These are phyloP conservation scores for Pyrenochaeta sp. DNA, from an alignment of 2,329 filamentous ascomycete species.

Conservation along the genomic window DNA sequence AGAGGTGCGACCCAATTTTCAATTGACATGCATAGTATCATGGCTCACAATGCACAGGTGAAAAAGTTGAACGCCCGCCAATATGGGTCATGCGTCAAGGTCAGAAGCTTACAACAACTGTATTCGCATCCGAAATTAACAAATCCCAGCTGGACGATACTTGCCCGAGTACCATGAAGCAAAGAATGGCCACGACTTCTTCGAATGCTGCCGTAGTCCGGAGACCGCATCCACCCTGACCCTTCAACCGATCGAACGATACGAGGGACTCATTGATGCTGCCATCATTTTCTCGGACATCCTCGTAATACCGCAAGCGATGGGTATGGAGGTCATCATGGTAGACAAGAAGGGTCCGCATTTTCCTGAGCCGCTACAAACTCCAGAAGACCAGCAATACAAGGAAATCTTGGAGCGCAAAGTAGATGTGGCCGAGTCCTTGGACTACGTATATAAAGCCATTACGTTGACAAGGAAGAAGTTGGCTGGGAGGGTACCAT, in stretches of 20 bases:
- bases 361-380: slow-evolving; percentile 84
- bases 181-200: slow-evolving; percentile 91
- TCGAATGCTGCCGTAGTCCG: slow-evolving; percentile 93
- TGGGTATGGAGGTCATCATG: slow-evolving; percentile 99
- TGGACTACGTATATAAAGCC: slow-evolving; percentile 95
- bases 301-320: slow-evolving; percentile 93
- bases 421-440: slow-evolving; percentile 83
- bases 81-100: slow-evolving; percentile 99
- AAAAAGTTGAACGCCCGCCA: slow-evolving; percentile 89
- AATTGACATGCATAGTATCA: not conserved
- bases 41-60: slow-evolving; percentile 63
- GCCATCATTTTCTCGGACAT: slow-evolving; percentile 99
- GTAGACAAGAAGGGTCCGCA: slow-evolving; percentile 95
- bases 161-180: slow-evolving; percentile 97
- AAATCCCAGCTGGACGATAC: slow-evolving; percentile 80
- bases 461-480: slow-evolving; percentile 91
- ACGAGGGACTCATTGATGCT: slow-evolving; percentile 86
- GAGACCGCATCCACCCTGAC: slow-evolving; percentile 94
- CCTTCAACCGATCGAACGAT: slow-evolving; percentile 93
- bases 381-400: slow-evolving; percentile 85
- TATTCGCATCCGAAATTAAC: slow-evolving; percentile 16
- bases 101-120: slow-evolving; percentile 50
- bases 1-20: slow-evolving; percentile 68
- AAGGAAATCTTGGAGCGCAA: slow-evolving; percentile 74
- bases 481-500: slow-evolving; percentile 83